Percentiles rank a stretch among this genome's conserved stretches.
Conservation (phyloP, 2,329 filamentous ascomycete species). For the Simplicillium aogashimaense region DNA sequence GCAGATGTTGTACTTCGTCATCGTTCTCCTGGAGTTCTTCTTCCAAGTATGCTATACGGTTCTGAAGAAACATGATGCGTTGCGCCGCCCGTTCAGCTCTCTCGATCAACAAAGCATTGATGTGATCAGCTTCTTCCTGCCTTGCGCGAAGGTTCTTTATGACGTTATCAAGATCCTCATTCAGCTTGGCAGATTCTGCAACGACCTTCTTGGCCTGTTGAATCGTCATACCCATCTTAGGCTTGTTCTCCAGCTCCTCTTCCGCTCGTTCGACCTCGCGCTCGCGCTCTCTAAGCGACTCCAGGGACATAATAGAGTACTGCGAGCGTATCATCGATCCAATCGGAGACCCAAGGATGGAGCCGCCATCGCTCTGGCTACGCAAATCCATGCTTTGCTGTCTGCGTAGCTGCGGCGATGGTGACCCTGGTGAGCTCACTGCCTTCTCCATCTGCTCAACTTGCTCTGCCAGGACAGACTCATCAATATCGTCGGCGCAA, state of each 20-base stretch:
- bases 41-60: slow-evolving; percentile 47
- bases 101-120: slow-evolving; percentile 49
- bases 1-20: slow-evolving; percentile 50
- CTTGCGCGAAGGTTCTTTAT: slow-evolving; percentile 41
- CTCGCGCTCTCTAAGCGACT: slow-evolving; percentile 15
- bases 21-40: slow-evolving; percentile 46
- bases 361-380: slow-evolving; percentile 15
- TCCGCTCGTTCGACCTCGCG: slow-evolving; percentile 16
- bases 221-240: slow-evolving; percentile 5
- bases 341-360: slow-evolving; percentile 22
- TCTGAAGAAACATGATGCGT: slow-evolving; percentile 50
- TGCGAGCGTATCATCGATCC: slow-evolving; percentile 26
- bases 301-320: slow-evolving; percentile 28
- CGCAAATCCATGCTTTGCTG: slow-evolving; percentile 15
- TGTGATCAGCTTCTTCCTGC: slow-evolving; percentile 53
- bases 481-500: slow-evolving; percentile 21
- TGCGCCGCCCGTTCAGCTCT: slow-evolving; percentile 47
- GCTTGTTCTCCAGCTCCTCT: slow-evolving; percentile 9
- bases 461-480: slow-evolving; percentile 23
- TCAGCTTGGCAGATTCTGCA: slow-evolving; percentile 25
- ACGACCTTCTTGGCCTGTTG: not conserved
- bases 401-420: slow-evolving; percentile 2
- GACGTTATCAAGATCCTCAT: slow-evolving; percentile 37
- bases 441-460: slow-evolving; percentile 27
- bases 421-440: not conserved